Evolutionary conservation across 2,329 filamentous ascomycete species (phyloP).

Genomic region (Pseudocercospora fuligena): DNA sequence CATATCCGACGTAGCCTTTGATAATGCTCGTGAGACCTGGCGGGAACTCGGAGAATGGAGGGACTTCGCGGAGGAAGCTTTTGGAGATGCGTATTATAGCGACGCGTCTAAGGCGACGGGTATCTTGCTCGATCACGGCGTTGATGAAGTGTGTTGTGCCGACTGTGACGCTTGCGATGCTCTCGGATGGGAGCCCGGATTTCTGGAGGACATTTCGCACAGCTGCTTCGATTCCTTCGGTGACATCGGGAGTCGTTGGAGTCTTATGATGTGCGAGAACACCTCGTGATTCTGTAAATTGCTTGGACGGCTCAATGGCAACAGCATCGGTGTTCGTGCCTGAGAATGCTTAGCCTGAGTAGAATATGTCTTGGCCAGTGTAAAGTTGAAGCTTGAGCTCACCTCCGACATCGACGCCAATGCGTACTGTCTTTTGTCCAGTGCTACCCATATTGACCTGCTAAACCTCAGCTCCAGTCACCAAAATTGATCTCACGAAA

Average conservation of each 20-base stretch:
- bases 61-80: conserved; percentile 39
- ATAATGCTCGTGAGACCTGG: conserved; percentile 39
- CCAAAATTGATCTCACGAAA: not conserved
- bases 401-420: conserved; percentile 53
- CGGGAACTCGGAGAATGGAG: conserved; percentile 40
- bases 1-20: conserved; percentile 43
- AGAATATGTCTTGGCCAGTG: not conserved
- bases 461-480: not conserved
- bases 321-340: conserved; percentile 45
- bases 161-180: conserved; percentile 52
- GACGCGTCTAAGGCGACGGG: conserved; percentile 55
- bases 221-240: conserved; percentile 47
- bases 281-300: conserved; percentile 33
- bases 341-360: conserved; percentile 1
- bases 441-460: conserved; percentile 3
- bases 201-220: conserved; percentile 44
- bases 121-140: conserved; percentile 45
- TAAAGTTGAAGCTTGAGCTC: conserved; percentile 13
- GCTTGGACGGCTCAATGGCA: conserved; percentile 37
- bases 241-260: conserved; percentile 49
- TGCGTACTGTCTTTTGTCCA: conserved; percentile 39
- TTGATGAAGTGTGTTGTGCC: conserved; percentile 55
- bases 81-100: conserved; percentile 54
- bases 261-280: conserved; percentile 45
- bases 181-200: conserved; percentile 39